Evolutionary conservation across 345 rosid genomes (phyloP).

Genomic region (Anastatica hierochuntica): DNA sequence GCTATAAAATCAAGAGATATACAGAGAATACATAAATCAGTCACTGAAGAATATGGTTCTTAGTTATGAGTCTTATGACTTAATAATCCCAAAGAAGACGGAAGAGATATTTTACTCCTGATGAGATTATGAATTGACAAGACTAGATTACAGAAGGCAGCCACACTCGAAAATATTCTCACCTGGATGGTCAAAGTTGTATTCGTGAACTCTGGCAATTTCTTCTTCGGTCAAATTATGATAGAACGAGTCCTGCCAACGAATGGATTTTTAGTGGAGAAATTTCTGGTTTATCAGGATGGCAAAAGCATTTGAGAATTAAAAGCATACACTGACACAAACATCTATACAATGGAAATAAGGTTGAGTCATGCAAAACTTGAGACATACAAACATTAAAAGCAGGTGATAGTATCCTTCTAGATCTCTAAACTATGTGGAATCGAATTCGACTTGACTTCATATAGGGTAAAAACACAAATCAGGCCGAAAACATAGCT

Average conservation of each 20-base stretch:
- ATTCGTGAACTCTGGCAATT: slow-evolving; percentile 76
- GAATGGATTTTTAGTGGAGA: neutral
- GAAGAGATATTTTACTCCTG: neutral
- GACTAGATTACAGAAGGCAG: slow-evolving; percentile 9
- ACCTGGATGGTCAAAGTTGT: slow-evolving; percentile 99
- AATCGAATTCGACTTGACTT: neutral
- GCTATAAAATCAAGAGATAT: neutral
- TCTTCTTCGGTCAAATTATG: slow-evolving; percentile 82
- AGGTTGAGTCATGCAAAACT: neutral
- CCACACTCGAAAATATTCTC: slow-evolving; percentile 31
- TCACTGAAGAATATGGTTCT: neutral
- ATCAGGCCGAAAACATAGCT: neutral
- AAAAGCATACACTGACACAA: neutral
- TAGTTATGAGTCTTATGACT: neutral
- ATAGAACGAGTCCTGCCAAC: slow-evolving; percentile 98
- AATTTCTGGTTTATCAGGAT: slow-evolving; percentile 2
- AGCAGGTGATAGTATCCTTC: neutral
- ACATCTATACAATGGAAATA: slow-evolving; percentile 3
- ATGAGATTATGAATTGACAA: neutral
- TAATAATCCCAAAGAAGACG: neutral
- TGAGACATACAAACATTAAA: neutral
- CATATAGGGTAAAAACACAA: neutral
- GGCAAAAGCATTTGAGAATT: neutral
- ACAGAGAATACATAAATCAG: neutral
- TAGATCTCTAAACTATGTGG: neutral